Evolutionary conservation across 371 early-diverging fungal species (phyloP).

Genomic region (Mortierella sp.): DNA sequence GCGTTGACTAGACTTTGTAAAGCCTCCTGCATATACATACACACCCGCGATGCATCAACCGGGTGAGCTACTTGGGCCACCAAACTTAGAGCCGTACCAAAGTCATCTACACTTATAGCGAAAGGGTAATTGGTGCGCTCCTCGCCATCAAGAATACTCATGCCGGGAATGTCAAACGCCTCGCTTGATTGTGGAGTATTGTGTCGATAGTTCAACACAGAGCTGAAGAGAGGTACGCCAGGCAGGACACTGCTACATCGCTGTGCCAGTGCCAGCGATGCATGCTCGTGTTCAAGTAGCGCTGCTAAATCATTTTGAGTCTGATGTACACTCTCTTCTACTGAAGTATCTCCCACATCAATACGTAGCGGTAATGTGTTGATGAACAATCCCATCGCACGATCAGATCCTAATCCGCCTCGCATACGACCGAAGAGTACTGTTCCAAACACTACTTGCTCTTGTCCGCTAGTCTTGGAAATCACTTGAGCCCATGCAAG

Average conservation of each 20-base stretch:
- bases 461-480: slow-evolving; percentile 14
- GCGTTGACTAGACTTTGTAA: slow-evolving; percentile 1
- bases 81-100: background rate
- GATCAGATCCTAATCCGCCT: background rate
- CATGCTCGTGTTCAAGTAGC: slow-evolving; percentile 22
- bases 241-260: background rate
- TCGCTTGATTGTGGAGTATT: background rate
- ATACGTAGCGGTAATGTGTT: slow-evolving; percentile 29
- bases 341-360: slow-evolving; percentile 5
- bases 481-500: slow-evolving; percentile 24
- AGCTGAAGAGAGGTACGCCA: background rate
- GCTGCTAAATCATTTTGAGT: background rate
- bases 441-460: slow-evolving; percentile 25
- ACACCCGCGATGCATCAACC: background rate
- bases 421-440: slow-evolving; percentile 14
- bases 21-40: slow-evolving; percentile 15
- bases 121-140: slow-evolving; percentile 27
- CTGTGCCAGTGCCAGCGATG: slow-evolving; percentile 26
- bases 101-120: slow-evolving; percentile 11
- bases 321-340: slow-evolving; percentile 17
- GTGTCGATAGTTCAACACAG: slow-evolving; percentile 22
- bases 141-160: background rate
- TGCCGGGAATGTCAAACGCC: background rate
- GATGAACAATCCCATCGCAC: slow-evolving; percentile 26
- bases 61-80: background rate